Evolutionary conservation across 768 basidiomycete genomes (phyloP), one percentile per base, ranked within the genome.

Genomic region (Mycena kentingensis): DNA sequence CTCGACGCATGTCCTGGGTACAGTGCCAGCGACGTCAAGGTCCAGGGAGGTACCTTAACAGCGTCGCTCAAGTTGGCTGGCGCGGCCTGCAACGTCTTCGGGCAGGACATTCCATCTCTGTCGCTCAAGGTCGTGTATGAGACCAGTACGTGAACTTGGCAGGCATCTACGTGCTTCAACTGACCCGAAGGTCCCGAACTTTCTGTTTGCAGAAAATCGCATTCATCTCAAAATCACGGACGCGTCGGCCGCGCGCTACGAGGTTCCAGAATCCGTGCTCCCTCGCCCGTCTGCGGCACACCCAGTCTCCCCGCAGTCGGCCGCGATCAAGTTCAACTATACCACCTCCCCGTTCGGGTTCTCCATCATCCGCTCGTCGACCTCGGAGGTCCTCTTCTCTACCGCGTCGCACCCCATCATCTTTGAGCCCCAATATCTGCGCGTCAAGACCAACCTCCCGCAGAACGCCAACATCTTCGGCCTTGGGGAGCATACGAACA

Each of bases 401-500:
- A 87, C 85, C 3, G 73, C 74, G 2, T 73, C 74, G 8, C 76
- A 84, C 58, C 74, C 87, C 1, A 67, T 89, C 66, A 82, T 93
- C 56, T 90, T 86, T 61, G 86, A 89, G 58, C 79, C 85, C 1
- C 88, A 90, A 66, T 91, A 87, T 63, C 74, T 91, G 13, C 84
- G 87, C 46, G 70, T 91, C 56, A 84, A 87, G 64, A 87, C 86
- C 16, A 65, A 63, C 38, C 66, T 91, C 0, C 84, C 87, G 0
- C 47, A 65, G 3, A 66, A 78, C 35, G 79, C 88, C 24, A 89
- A 90, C 66, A 78, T 90, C 49, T 90, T 88, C 63, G 90, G 90
- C 2, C 75, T 90, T 10, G 88, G 89, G n/a, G 87, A 87, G 58
- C 84, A 87, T 64, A 81, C 82, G 4, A 77, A 87, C 52, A 61